phyloP scores from a whole-genome alignment of 2,329 filamentous ascomycete species.

The Lojkania enalia region DNA sequence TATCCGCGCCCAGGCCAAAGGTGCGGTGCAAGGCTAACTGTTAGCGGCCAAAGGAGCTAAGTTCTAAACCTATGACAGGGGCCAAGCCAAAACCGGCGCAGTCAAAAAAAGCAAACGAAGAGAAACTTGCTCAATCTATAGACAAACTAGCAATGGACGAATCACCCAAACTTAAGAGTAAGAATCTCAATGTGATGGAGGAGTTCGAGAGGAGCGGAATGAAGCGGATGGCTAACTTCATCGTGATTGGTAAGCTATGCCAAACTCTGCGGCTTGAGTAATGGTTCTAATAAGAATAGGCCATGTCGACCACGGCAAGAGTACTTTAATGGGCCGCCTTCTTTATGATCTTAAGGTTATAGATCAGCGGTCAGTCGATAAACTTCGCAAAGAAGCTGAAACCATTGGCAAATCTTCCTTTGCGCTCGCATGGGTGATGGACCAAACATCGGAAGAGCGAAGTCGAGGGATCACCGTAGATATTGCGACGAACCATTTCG shows the following conservation, averaged over 20 bases:
- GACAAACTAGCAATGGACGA: constrained; percentile 56
- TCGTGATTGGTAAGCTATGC: constrained; percentile 76
- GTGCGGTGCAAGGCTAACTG: constrained; percentile 41
- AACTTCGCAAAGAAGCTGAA: constrained; percentile 84
- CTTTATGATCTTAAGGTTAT: constrained; percentile 87
- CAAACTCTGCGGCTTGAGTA: neutral
- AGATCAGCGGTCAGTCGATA: constrained; percentile 84
- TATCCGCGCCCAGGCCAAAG: constrained; percentile 71
- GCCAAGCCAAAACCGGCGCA: constrained; percentile 26
- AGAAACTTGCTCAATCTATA: constrained; percentile 51
- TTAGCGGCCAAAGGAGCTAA: neutral
- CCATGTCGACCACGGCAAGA: constrained; percentile 97
- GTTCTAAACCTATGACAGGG: constrained; percentile 22
- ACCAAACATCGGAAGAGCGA: constrained; percentile 87
- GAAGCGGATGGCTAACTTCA: constrained; percentile 86
- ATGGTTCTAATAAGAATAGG: constrained; percentile 56
- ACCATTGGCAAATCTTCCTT: constrained; percentile 94
- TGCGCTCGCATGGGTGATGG: constrained; percentile 94
- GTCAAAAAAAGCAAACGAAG: constrained; percentile 33
- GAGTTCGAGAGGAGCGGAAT: constrained; percentile 75
- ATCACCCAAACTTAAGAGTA: constrained; percentile 61
- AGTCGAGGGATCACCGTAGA: constrained; percentile 93
- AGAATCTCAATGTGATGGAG: constrained; percentile 80
- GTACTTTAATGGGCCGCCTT: constrained; percentile 94
- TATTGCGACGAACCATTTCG: constrained; percentile 92